Evolutionary conservation across 306 rosid genomes (phyloP).

Genomic region (Cucumis melo): DNA sequence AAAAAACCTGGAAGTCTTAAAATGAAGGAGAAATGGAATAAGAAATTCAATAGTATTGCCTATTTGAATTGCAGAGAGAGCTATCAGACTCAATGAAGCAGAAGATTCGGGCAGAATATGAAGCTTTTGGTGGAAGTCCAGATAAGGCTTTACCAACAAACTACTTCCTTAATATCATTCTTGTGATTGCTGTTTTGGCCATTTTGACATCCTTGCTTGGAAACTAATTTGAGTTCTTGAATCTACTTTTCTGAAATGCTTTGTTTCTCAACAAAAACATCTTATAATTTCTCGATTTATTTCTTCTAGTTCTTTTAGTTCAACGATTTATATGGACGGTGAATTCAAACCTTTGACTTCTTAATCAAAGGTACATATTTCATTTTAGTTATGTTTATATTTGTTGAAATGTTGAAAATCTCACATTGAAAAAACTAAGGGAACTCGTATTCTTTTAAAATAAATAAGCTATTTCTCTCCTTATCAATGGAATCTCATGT

Average conservation of each 20-base stretch:
- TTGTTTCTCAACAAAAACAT: background rate
- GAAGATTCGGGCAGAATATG: slow-evolving; percentile 79
- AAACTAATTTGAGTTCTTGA: slow-evolving; percentile 18
- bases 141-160: slow-evolving; percentile 71
- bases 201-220: slow-evolving; percentile 66
- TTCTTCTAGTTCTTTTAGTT: background rate
- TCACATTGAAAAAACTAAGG: too few species aligned
- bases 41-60: slow-evolving; percentile 58
- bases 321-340: too few species aligned
- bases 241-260: background rate
- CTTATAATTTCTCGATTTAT: background rate
- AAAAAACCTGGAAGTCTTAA: slow-evolving; percentile 43
- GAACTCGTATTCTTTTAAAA: too few species aligned
- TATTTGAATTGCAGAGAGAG: slow-evolving; percentile 88
- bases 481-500: too few species aligned
- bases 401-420: too few species aligned
- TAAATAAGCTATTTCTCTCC: too few species aligned
- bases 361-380: too few species aligned
- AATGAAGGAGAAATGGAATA: slow-evolving; percentile 58
- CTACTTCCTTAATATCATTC: slow-evolving; percentile 64
- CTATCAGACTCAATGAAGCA: slow-evolving; percentile 65
- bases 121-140: slow-evolving; percentile 82
- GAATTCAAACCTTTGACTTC: too few species aligned
- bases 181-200: slow-evolving; percentile 65
- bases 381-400: too few species aligned